Base-by-base conservation (phyloP, 306 rosid genomes). In the Rosa multiflora region DNA sequence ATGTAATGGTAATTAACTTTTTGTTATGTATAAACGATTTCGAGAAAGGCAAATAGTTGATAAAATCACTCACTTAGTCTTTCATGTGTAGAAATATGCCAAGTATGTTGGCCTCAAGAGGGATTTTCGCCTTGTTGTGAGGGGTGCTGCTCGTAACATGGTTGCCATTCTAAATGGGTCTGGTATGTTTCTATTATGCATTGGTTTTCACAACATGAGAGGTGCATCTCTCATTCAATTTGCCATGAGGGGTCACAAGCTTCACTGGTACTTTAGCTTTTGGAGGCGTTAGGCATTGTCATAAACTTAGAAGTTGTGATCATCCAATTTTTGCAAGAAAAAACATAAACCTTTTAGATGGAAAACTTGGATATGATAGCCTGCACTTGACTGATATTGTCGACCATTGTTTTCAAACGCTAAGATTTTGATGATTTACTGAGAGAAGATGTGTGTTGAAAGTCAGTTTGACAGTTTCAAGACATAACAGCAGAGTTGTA, bases 121-220 rank as follows among this genome's bases (percentile, higher is more conserved):
- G 90, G 97, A 93, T 87, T 93, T 95, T 83, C 99, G 99, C 82
- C 94, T 95, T 78, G 99, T 90, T 72, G 99, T 95, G 49, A 91
- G 99, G 83, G 99, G 99, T 78, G 94, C 97, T 76, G 99, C 99
- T 83, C 89, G 95, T 53, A 94, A 92, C 81, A 94, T 92, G 99
- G 91, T 88, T 82, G 37, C 91, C 58, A 93, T 95, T 77, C 88
- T 95, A 72, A 90, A 95, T n/a, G 99, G 99, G 10, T 95, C 99
- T 49, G 91, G 99, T 95, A 86, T 88, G 99, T 85, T 67, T 82
- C 44, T 76, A 39, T 8, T 56, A 15, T 15, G 18, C 29, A 10
- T 63, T 76, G 37, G 35, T 79, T 35, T 42, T 69, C 40, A 40
- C 44, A 26, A 48, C 40, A 59, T 74, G 49, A 74, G 35, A 35